Conservation (phyloP, 768 basidiomycete genomes). For the Russula ochroleuca region DNA sequence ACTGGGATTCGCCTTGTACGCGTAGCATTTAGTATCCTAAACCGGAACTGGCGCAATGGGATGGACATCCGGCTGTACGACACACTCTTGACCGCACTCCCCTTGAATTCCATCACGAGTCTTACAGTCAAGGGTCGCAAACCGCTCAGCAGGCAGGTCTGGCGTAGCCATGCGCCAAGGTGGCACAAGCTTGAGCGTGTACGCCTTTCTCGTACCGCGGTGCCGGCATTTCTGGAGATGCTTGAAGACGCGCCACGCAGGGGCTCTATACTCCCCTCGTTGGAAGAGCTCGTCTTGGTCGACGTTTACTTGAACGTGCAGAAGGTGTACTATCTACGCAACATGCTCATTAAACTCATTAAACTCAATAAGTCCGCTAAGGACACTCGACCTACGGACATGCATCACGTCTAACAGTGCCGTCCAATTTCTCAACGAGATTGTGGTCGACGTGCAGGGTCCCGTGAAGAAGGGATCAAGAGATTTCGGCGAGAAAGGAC, state of each 20-base stretch:
- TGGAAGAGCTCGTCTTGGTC: neutral
- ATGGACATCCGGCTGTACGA: too few relatives aligned
- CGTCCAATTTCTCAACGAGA: neutral
- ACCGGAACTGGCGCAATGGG: too few relatives aligned
- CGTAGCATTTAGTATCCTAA: neutral
- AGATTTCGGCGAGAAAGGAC: neutral
- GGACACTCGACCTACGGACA: constrained; percentile 47
- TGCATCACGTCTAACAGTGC: constrained; percentile 56
- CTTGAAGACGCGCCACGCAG: neutral
- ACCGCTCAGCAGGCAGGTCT: neutral
- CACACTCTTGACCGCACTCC: too few relatives aligned
- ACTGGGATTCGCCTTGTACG: neutral
- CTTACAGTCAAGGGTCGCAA: neutral
- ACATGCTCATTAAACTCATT: too few relatives aligned
- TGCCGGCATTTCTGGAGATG: neutral
- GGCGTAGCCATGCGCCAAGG: neutral
- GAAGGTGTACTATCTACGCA: too few relatives aligned
- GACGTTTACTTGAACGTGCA: neutral
- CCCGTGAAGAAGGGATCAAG: neutral
- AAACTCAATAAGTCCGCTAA: constrained; percentile 83
- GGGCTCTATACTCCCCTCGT: too few relatives aligned
- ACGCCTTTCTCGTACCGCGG: neutral
- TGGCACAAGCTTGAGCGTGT: neutral
- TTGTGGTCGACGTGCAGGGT: neutral
- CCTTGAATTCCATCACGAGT: neutral